Evolutionary conservation across 73 alveolate species (phyloP).

Genomic region (Paraurostyla sp.): DNA sequence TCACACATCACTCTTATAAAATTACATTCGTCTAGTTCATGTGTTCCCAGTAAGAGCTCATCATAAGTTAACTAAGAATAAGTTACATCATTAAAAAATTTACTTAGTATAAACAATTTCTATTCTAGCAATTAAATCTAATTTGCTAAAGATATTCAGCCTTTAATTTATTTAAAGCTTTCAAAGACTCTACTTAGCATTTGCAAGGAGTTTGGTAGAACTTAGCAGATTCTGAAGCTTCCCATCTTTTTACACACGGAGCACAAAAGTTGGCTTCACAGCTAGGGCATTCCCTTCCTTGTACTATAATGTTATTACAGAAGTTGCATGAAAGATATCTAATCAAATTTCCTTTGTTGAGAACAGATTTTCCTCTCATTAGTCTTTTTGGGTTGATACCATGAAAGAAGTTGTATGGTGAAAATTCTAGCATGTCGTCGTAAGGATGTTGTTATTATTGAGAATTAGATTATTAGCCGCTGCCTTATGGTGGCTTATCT

Average conservation of each 20-base stretch:
- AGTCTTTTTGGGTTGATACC: slow-evolving; percentile 61
- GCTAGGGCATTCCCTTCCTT: slow-evolving; percentile 45
- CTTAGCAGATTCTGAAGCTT: slow-evolving; percentile 39
- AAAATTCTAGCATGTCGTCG: slow-evolving; percentile 26
- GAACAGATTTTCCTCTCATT: slow-evolving; percentile 17
- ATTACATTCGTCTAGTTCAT: slow-evolving; percentile 55
- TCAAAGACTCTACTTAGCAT: slow-evolving; percentile 17
- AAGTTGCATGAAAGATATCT: slow-evolving; percentile 2
- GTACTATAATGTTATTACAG: slow-evolving; percentile 46
- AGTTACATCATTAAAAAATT: no score
- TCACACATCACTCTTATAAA: slow-evolving; percentile 51
- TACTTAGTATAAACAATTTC: slow-evolving; percentile 12
- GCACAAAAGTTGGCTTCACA: slow-evolving; percentile 59
- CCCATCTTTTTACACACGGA: slow-evolving; percentile 59
- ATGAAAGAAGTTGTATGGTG: slow-evolving; percentile 57
- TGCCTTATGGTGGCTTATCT: not conserved
- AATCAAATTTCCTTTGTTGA: not conserved
- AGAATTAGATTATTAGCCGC: not conserved
- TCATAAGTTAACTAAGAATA: slow-evolving; percentile 54
- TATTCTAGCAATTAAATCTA: slow-evolving; percentile 44
- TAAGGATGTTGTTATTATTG: not conserved
- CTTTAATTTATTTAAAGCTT: slow-evolving; percentile 30
- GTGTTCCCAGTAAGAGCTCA: slow-evolving; percentile 47
- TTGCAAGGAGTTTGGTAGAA: slow-evolving; percentile 53
- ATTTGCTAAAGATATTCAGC: slow-evolving; percentile 29